Base-by-base conservation (phyloP, 192 early-diverging fungal species). In the Lunasporangiospora selenospora region DNA sequence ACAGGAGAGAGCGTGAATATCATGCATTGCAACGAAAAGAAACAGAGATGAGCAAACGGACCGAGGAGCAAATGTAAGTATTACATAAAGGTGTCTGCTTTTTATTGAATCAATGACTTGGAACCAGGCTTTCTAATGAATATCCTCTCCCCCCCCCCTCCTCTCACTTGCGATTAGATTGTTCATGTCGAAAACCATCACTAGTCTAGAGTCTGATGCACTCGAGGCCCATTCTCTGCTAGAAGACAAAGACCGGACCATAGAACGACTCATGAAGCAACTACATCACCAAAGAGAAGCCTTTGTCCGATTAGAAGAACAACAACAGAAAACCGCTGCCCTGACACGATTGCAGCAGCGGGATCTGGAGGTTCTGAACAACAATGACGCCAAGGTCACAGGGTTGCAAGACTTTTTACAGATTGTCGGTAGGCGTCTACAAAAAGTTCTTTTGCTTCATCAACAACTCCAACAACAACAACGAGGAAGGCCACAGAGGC, bases 251-350 rank as follows among this genome's bases (percentile, higher is more conserved):
- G 80, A 81, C 27, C 63, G 45, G 0, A 62, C 73, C 23, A 75
- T 81, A 19, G 70, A 77, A 16, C 61, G 65, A 36, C 62, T 81
- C 7, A 67, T 65, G 49, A 75, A 62, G 27, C 76, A 81, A 36
- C 45, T 75, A 19, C 57, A 65, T 10, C 65, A 63, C 24, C 69
- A 75, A 13, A 53, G 59, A 6, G 55, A 73, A 5, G 29, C 63
- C 16, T 73, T 57, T n/a, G 27, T 57, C 26, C 57, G 53, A 16
- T 16, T 73, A 30, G 69, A 73, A 19, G 69, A 73, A 16, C 69
- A 73, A 41, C 69, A 73, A 18, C 69, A 63, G 53, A 62, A 51
- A 18, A 58, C 61, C 34, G 46, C 53, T 12, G 59, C 41, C 0
- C 40, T 73, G 23, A 57, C 69, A 26, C 53, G 42, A 27, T 52